phyloP scores from a whole-genome alignment of 345 rosid species.

The Citrus medica region DNA sequence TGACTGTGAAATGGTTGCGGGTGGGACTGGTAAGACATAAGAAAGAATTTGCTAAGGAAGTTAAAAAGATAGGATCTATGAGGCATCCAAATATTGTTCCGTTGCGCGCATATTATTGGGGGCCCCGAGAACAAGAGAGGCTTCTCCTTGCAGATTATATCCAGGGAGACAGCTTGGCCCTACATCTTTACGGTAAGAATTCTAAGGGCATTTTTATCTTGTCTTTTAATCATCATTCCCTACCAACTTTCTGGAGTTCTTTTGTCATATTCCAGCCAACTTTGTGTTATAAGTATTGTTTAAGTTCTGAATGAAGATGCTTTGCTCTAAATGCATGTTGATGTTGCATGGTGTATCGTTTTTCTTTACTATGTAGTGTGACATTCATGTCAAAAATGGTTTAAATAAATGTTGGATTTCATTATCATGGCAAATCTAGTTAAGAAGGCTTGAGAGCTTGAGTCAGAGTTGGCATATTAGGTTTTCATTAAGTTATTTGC shows the following conservation, averaged over 20 bases:
- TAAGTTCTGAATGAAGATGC: neutral
- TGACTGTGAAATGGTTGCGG: constrained; percentile 94
- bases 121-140: constrained; percentile 92
- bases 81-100: constrained; percentile 74
- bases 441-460: neutral
- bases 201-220: neutral
- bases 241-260: neutral
- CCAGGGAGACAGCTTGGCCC: constrained; percentile 87
- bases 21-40: constrained; percentile 88
- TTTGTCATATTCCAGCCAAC: neutral
- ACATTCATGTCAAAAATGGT: neutral
- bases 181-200: constrained; percentile 85
- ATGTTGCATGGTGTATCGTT: neutral
- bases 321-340: neutral
- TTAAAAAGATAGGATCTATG: constrained; percentile 72
- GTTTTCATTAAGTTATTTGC: neutral
- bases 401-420: neutral
- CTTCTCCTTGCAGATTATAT: constrained; percentile 83
- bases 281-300: neutral
- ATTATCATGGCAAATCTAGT: neutral
- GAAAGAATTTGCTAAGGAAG: constrained; percentile 90
- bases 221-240: neutral
- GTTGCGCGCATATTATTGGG: constrained; percentile 91
- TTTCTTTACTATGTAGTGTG: neutral
- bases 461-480: neutral